Percentiles rank a stretch among this genome's conserved stretches.
These are phyloP conservation scores for Endocarpon pusillum DNA, from an alignment of 495 filamentous ascomycete genomes.

Conservation along the genomic window DNA sequence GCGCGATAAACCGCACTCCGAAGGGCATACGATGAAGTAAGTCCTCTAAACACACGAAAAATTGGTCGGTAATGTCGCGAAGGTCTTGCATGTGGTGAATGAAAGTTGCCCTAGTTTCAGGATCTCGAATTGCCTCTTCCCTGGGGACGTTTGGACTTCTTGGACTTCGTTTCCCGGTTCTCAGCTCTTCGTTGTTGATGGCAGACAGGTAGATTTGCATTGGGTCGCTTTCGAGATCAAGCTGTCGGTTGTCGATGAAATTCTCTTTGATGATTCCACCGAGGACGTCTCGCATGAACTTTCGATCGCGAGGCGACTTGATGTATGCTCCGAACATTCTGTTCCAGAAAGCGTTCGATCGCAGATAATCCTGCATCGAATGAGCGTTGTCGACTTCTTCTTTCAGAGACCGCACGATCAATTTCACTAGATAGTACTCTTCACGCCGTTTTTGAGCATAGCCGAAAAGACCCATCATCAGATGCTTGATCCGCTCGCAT, in stretches of 20 bases:
- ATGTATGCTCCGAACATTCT: slow-evolving; percentile 76
- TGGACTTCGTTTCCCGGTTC: slow-evolving; percentile 67
- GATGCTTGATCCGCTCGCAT: slow-evolving; percentile 71
- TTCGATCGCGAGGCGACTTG: slow-evolving; percentile 80
- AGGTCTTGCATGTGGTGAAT: slow-evolving; percentile 88
- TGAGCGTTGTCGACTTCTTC: slow-evolving; percentile 68
- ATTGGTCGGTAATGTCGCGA: slow-evolving; percentile 80
- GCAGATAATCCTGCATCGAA: slow-evolving; percentile 66
- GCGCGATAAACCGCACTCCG: slow-evolving; percentile 74
- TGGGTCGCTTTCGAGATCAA: slow-evolving; percentile 92
- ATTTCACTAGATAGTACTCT: slow-evolving; percentile 89
- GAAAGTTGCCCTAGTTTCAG: slow-evolving; percentile 79
- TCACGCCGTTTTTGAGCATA: slow-evolving; percentile 94
- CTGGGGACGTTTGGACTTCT: slow-evolving; percentile 66
- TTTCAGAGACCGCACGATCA: slow-evolving; percentile 63
- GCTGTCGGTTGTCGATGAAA: slow-evolving; percentile 74
- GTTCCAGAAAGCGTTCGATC: slow-evolving; percentile 84
- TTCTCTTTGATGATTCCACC: slow-evolving; percentile 71
- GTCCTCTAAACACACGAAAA: slow-evolving; percentile 66
- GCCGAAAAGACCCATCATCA: slow-evolving; percentile 94
- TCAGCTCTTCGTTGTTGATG: slow-evolving; percentile 92
- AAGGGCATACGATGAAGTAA: slow-evolving; percentile 79
- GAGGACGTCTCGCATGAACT: slow-evolving; percentile 73
- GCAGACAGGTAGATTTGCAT: slow-evolving; percentile 91
- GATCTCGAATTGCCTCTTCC: slow-evolving; percentile 84